Conservation (phyloP, 192 early-diverging fungal genomes). For the Backusella circina region DNA sequence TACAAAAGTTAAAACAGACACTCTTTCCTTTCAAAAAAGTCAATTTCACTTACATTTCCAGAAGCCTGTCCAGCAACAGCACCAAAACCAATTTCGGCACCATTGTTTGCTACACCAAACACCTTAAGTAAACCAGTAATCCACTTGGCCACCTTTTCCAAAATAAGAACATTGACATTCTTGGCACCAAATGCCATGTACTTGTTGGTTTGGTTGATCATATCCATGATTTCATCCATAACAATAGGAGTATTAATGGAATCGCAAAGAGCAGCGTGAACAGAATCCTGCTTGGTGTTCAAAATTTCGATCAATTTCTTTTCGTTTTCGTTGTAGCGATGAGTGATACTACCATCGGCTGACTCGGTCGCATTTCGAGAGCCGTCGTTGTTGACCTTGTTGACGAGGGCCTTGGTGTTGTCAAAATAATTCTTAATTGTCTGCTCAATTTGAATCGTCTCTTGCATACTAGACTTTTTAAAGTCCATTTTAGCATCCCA, state of each 20-base stretch:
- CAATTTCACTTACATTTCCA: conserved; percentile 33
- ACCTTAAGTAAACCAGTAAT: conserved; percentile 77
- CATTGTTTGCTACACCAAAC: conserved; percentile 77
- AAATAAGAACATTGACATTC: conserved; percentile 59
- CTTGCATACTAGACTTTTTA: conserved; percentile 68
- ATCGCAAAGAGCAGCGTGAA: conserved; percentile 89
- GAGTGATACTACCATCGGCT: conserved; percentile 39
- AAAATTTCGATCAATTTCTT: conserved; percentile 64
- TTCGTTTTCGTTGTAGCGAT: conserved; percentile 72
- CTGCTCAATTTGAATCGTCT: conserved; percentile 73
- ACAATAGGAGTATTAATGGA: conserved; percentile 87
- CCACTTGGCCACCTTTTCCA: conserved; percentile 79
- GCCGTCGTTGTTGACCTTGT: conserved; percentile 64
- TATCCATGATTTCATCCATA: conserved; percentile 74
- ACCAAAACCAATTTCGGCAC: conserved; percentile 69
- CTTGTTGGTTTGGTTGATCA: conserved; percentile 76
- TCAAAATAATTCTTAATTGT: conserved; percentile 89
- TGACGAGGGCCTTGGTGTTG: conserved; percentile 73
- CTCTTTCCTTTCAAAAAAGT: neutral
- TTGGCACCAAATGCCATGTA: conserved; percentile 68
- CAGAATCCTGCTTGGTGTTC: conserved; percentile 57
- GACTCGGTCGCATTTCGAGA: conserved; percentile 26
- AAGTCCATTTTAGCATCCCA: conserved; percentile 91
- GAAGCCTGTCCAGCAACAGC: conserved; percentile 29
- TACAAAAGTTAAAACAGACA: neutral